Evolutionary conservation across 2,329 filamentous ascomycete species (phyloP).

Genomic region (Colletotrichum lini): DNA sequence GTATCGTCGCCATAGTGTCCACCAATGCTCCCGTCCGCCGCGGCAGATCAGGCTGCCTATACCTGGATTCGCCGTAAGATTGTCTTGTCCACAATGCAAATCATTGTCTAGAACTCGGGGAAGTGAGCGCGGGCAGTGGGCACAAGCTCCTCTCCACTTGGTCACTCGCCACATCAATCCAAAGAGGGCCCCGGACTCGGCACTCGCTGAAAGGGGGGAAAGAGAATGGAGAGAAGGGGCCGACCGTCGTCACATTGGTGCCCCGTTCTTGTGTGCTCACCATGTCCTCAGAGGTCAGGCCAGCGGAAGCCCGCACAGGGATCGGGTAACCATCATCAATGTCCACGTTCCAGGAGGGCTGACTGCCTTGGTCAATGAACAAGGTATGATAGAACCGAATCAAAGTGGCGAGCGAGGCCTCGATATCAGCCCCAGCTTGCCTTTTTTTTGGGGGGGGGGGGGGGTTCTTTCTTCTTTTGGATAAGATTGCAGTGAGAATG

Average conservation of each 20-base stretch:
- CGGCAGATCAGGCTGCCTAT: not conserved
- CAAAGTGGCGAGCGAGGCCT: too few species aligned
- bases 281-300: conserved; percentile 18
- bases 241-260: not conserved
- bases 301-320: conserved; percentile 8
- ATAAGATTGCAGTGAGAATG: too few species aligned
- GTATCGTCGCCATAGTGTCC: not conserved
- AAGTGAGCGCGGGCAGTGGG: not conserved
- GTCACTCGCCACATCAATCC: not conserved
- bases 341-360: not conserved
- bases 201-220: not conserved
- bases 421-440: too few species aligned
- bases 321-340: not conserved
- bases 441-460: too few species aligned
- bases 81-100: conserved; percentile 7
- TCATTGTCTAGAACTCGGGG: not conserved
- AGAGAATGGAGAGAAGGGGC: not conserved
- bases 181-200: not conserved
- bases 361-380: too few species aligned
- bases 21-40: not conserved
- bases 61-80: conserved; percentile 11
- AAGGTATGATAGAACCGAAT: too few species aligned
- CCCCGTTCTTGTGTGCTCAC: conserved; percentile 20
- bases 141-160: conserved; percentile 10
- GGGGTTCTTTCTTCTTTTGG: too few species aligned